These are phyloP conservation scores for Astrothelium subdiscretum DNA, from an alignment of 495 filamentous ascomycete genomes.

Conservation along the genomic window DNA sequence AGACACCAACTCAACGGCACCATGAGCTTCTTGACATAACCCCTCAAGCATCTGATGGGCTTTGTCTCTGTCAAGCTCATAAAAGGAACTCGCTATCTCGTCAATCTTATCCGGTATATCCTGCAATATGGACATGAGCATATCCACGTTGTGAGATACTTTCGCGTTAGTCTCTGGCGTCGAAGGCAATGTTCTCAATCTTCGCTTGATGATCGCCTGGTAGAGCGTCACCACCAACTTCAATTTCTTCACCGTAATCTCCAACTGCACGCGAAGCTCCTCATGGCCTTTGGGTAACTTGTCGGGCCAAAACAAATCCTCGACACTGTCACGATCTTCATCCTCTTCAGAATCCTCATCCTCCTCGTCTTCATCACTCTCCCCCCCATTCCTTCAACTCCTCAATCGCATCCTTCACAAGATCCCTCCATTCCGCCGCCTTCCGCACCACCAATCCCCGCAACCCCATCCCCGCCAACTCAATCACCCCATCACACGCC, in stretches of 20 bases:
- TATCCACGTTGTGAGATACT: conserved; percentile 23
- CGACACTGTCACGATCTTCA: conserved; percentile 28
- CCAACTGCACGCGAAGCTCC: conserved; percentile 44
- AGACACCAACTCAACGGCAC: conserved; percentile 11
- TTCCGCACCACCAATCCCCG: conserved; percentile 32
- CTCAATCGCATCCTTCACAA: conserved; percentile 66
- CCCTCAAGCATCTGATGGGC: conserved; percentile 18
- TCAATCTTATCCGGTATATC: conserved; percentile 35
- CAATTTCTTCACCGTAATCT: conserved; percentile 43
- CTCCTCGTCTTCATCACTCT: conserved; percentile 42
- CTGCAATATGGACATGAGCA: conserved; percentile 28
- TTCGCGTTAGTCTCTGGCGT: not conserved
- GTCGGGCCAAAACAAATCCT: conserved; percentile 40
- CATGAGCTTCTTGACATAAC: conserved; percentile 19
- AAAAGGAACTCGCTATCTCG: conserved; percentile 37
- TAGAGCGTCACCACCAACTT: conserved; percentile 49
- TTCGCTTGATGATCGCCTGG: conserved; percentile 46
- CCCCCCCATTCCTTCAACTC: conserved; percentile 71
- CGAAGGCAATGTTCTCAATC: conserved; percentile 40
- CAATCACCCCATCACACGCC: conserved; percentile 58
- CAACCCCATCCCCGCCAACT: conserved; percentile 52
- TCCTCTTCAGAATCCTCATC: conserved; percentile 33
- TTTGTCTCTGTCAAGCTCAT: conserved; percentile 37
- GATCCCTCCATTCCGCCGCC: conserved; percentile 45
- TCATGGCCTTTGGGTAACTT: conserved; percentile 44